phyloP scores from a whole-genome alignment of 805 yeast species.

The Jamesozyma lodderae region DNA sequence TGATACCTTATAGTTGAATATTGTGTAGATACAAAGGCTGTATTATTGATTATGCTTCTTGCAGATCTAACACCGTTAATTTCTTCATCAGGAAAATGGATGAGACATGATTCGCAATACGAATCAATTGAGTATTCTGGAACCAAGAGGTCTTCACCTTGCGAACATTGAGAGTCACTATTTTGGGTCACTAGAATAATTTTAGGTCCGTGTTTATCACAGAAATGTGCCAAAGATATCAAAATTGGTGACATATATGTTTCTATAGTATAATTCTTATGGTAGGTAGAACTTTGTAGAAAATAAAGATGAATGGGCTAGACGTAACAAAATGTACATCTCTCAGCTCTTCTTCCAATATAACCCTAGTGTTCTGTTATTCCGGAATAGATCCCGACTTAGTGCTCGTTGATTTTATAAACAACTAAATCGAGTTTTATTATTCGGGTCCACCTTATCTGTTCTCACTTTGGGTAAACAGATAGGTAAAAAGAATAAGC shows the following conservation, averaged over 20 bases:
- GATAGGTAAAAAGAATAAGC: too few species aligned
- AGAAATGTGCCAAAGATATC: slow-evolving; percentile 56
- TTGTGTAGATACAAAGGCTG: slow-evolving; percentile 44
- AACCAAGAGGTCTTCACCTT: slow-evolving; percentile 25
- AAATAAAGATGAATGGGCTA: too few species aligned
- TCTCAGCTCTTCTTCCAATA: too few species aligned
- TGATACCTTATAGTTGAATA: slow-evolving; percentile 50
- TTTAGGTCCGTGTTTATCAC: slow-evolving; percentile 71
- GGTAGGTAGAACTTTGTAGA: too few species aligned
- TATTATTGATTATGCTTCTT: slow-evolving; percentile 20
- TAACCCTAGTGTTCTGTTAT: too few species aligned
- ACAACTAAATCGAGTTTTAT: too few species aligned
- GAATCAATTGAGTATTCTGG: slow-evolving; percentile 38
- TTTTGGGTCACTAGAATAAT: slow-evolving; percentile 54
- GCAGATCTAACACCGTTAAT: slow-evolving; percentile 24
- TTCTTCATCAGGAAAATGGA: slow-evolving; percentile 38
- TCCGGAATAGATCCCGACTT: too few species aligned
- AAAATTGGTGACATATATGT: slow-evolving; percentile 14
- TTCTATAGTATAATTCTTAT: too few species aligned
- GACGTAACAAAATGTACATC: too few species aligned
- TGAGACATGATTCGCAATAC: slow-evolving; percentile 53
- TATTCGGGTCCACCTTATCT: too few species aligned
- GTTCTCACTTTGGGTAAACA: too few species aligned
- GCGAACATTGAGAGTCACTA: slow-evolving; percentile 12
- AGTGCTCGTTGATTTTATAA: too few species aligned